A percentile compares a stretch with the other conserved stretches of the same genome.
These are phyloP conservation scores for Ustilago cynodontis DNA, from an alignment of 1,284 basidiomycete species.

Conservation along the genomic window DNA sequence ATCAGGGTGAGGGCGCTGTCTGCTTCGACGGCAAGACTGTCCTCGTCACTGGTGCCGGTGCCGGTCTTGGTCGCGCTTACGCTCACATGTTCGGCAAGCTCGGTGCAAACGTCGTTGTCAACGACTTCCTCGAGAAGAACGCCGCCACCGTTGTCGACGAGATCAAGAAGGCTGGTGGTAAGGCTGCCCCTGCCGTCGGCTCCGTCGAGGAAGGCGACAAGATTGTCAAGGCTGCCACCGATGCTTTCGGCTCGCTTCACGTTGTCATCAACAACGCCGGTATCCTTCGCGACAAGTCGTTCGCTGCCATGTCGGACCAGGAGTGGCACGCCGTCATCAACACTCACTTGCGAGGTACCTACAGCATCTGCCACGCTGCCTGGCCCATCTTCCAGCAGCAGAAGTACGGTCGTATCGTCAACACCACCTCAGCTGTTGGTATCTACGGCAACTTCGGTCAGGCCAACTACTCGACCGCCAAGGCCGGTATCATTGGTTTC, in stretches of 20 bases:
- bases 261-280: constrained; percentile 93
- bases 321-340: constrained; percentile 95
- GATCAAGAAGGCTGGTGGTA: constrained; percentile 86
- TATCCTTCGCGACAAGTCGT: constrained; percentile 87
- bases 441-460: constrained; percentile 95
- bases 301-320: constrained; percentile 86
- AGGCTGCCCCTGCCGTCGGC: constrained; percentile 84
- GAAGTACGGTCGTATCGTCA: constrained; percentile 95
- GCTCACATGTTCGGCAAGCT: constrained; percentile 89
- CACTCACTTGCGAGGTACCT: constrained; percentile 81
- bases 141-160: constrained; percentile 88
- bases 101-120: constrained; percentile 96
- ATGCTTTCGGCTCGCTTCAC: constrained; percentile 90
- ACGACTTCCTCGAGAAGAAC: constrained; percentile 89
- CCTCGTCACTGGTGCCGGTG: constrained; percentile 82
- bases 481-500: constrained; percentile 91
- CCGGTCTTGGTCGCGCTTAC: constrained; percentile 84
- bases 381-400: constrained; percentile 98
- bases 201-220: constrained; percentile 88
- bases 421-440: constrained; percentile 91
- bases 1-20: constrained; percentile 78
- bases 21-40: constrained; percentile 91
- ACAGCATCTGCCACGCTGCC: constrained; percentile 82
- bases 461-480: constrained; percentile 82
- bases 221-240: constrained; percentile 87